Base-by-base conservation (phyloP, 208 protist genomes). In the Phytomonas sp. region DNA sequence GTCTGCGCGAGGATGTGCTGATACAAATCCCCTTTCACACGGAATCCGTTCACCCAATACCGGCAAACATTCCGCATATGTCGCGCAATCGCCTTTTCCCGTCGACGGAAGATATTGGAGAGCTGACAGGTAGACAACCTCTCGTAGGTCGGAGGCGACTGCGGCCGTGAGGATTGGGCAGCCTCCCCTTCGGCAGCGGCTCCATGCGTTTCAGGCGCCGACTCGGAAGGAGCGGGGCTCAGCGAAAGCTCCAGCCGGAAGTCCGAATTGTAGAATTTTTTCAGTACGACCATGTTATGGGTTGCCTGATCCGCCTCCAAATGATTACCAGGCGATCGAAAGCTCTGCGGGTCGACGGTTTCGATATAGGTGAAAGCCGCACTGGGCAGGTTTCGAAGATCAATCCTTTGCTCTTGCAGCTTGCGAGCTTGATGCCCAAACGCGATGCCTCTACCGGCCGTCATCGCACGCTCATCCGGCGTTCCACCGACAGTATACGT, bases 221-320 rank as follows among this genome's bases (percentile, higher is more conserved):
- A 17, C 4, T 51, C 40, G 40, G 40, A 51, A 61, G 70, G 69
- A n/a, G 68, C 78, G 17, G 79, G 83, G 46, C 81, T 85, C 60
- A 95, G 67, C 20, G 87, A 92, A 20, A 95, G 59, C 64, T 95
- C 83, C 13, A 92, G 71, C 26, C 89, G 78, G 70, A 95, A 95
- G 70, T 81, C 80, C 30, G 80, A 73, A 43, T 79, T 68, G 78
- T 89, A 95, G 46, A 65, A 53, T 76, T 92, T 92, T 34, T 78
- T 83, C 68, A 95, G 70, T 43, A 95, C 77, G 62, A 95, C 64
- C 29, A 92, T 46, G 64, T 95, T 95, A 69, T 88, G 76, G 26
- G 29, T 31, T 6, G 5, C 15, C 43, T 7, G 5, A 7, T n/a
- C 37, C 8, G 20, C 9, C 63, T 68, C 61, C 0, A 34, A 37